Evolutionary conservation across 352 stramenopile genomes (phyloP), one percentile per base, ranked within the genome.

Genomic region (Phytophthora pluvialis): DNA sequence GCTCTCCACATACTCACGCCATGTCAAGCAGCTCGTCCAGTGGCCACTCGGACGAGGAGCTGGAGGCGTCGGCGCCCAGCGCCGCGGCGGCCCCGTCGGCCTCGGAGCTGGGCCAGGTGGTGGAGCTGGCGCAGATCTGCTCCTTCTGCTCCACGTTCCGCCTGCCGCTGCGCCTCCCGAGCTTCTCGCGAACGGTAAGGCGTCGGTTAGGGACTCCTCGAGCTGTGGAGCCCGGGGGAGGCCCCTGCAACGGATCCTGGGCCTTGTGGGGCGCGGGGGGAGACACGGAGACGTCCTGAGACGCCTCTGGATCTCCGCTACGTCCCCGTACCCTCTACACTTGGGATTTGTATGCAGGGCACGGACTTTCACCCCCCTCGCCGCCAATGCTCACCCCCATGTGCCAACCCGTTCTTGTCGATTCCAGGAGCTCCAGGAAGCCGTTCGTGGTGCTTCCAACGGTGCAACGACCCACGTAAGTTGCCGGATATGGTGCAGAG

Each of bases 111-210:
- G 21, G 61, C 21, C 62, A 72, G 31, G 63, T 64, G 29, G 67
- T 80, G 15, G 83, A 89, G 58, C 66, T 95, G 47, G 84, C 87
- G 40, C 84, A 93, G 72, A 75, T 89, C 47, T 87, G 77, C 57
- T 77, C 89, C 58, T 95, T 95, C 80, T 92, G 84, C 54, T 35
- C 68, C 52, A 82, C 81, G 12, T 95, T 95, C 67, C 83, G 81
- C 53, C 53, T 63, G 70, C 82, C 83, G 29, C 65, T 95, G 58
- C 88, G 88, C 54, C 78, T 95, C 21, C 78, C 83, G 29, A 56
- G 45, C 55, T 91, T 95, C 65, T 84, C 83, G 42, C 80, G 87
- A 62, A 88, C 81, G 83, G 87, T 95, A 86, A 57, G 73, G 28
- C 47, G 45, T 61, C 47, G n/a, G 15, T 54, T 59, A 56, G 18